A percentile compares a stretch with the other conserved stretches of the same genome.
Conservation (phyloP, 2,329 filamentous ascomycete genomes). For the Hysterium pulicare region DNA sequence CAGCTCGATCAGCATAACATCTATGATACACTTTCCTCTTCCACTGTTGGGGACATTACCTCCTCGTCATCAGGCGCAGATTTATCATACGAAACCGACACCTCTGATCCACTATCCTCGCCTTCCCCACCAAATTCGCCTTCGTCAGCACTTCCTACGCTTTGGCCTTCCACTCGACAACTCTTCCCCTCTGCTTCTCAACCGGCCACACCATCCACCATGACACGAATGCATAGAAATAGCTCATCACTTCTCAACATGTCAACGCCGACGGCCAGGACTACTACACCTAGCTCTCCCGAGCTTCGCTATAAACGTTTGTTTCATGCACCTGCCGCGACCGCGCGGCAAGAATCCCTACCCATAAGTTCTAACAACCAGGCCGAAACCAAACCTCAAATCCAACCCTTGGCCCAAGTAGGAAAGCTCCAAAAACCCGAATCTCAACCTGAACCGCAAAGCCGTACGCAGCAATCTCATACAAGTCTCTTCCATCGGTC, state of each 20-base stretch:
- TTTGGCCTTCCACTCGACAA: constrained; percentile 26
- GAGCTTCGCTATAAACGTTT: constrained; percentile 42
- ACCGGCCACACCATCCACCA: constrained; percentile 21
- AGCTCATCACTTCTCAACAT: constrained; percentile 16
- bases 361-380: constrained; percentile 5
- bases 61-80: constrained; percentile 29
- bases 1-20: constrained; percentile 3
- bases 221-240: constrained; percentile 15
- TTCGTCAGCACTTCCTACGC: constrained; percentile 13
- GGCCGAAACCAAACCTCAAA: constrained; percentile 7
- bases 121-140: constrained; percentile 28
- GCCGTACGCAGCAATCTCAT: constrained; percentile 1
- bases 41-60: constrained; percentile 25
- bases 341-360: constrained; percentile 1
- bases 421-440: constrained; percentile 6
- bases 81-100: constrained; percentile 29
- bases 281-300: constrained; percentile 32
- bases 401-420: constrained; percentile 6
- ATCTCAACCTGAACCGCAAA: constrained; percentile 12
- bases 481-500: constrained; percentile 7
- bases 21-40: constrained; percentile 26
- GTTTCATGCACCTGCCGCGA: constrained; percentile 31
- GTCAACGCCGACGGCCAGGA: constrained; percentile 19
- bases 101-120: constrained; percentile 29
- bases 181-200: constrained; percentile 26